Percentiles rank a stretch among this genome's conserved stretches.
Conservation (phyloP, 768 basidiomycete species). For the Botryobasidium botryosum region DNA sequence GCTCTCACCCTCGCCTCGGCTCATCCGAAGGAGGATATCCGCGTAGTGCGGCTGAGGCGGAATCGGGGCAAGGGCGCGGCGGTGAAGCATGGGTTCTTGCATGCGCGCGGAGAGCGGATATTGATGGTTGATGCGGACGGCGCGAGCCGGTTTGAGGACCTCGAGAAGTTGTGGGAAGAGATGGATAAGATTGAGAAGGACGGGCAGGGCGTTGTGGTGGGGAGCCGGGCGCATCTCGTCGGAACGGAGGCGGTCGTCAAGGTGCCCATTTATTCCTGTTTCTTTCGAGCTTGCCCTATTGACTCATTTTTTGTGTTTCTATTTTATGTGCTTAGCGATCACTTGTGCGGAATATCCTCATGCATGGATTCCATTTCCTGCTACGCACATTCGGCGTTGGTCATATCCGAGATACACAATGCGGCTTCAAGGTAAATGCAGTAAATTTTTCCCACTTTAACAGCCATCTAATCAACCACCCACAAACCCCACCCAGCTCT, state of each 20-base stretch:
- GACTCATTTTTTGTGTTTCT: neutral
- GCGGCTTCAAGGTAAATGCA: slow-evolving; percentile 63
- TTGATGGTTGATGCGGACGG: slow-evolving; percentile 94
- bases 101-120: slow-evolving; percentile 55
- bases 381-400: slow-evolving; percentile 78
- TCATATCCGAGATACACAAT: slow-evolving; percentile 87
- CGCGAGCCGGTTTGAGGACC: slow-evolving; percentile 72
- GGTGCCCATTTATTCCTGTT: slow-evolving; percentile 28
- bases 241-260: slow-evolving; percentile 87
- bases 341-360: slow-evolving; percentile 72
- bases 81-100: slow-evolving; percentile 80
- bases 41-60: slow-evolving; percentile 55
- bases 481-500: slow-evolving; percentile 28
- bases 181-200: slow-evolving; percentile 44
- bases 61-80: slow-evolving; percentile 92
- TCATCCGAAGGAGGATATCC: slow-evolving; percentile 43
- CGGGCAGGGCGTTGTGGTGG: slow-evolving; percentile 52
- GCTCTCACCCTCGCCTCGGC: slow-evolving; percentile 48
- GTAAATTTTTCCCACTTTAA: neutral
- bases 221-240: slow-evolving; percentile 85
- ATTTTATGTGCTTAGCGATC: slow-evolving; percentile 43
- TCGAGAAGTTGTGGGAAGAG: slow-evolving; percentile 58
- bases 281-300: neutral
- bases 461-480: neutral
- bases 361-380: slow-evolving; percentile 86